Evolutionary conservation across 495 filamentous ascomycete genomes (phyloP).

Genomic region (Xylaria bambusicola): DNA sequence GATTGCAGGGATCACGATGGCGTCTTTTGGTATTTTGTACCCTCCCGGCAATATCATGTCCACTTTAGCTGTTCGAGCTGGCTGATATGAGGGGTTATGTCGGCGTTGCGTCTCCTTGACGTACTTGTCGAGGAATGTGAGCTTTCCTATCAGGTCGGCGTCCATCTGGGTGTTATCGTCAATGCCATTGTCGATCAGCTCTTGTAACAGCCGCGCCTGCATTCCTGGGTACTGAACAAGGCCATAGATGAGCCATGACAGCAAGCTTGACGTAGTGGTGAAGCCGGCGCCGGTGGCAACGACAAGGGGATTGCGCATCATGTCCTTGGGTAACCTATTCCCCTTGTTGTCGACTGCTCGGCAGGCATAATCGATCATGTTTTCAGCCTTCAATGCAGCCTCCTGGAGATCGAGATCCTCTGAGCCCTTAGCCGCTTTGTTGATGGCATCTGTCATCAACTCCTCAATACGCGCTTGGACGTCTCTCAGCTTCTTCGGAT

Average conservation of each 20-base stretch:
- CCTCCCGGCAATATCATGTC: constrained; percentile 59
- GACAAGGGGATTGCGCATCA: constrained; percentile 25
- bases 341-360: constrained; percentile 55
- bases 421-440: constrained; percentile 35
- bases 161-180: constrained; percentile 39
- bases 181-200: constrained; percentile 52
- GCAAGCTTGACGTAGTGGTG: constrained; percentile 52
- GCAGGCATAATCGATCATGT: constrained; percentile 51
- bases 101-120: constrained; percentile 60
- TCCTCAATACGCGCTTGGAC: constrained; percentile 31
- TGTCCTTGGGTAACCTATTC: constrained; percentile 46
- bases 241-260: constrained; percentile 57
- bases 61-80: constrained; percentile 51
- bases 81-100: constrained; percentile 59
- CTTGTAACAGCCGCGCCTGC: constrained; percentile 56
- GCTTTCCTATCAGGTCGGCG: constrained; percentile 40
- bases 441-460: constrained; percentile 44
- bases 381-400: constrained; percentile 50
- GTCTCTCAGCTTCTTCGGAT: constrained; percentile 40
- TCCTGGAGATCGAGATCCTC: constrained; percentile 52
- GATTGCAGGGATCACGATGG: constrained; percentile 51
- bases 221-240: constrained; percentile 50
- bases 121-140: constrained; percentile 55
- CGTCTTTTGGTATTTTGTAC: constrained; percentile 50
- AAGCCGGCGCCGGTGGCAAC: constrained; percentile 54